phyloP scores from a whole-genome alignment of 2,329 filamentous ascomycete genomes.

The Metarhizium anisopliae region DNA sequence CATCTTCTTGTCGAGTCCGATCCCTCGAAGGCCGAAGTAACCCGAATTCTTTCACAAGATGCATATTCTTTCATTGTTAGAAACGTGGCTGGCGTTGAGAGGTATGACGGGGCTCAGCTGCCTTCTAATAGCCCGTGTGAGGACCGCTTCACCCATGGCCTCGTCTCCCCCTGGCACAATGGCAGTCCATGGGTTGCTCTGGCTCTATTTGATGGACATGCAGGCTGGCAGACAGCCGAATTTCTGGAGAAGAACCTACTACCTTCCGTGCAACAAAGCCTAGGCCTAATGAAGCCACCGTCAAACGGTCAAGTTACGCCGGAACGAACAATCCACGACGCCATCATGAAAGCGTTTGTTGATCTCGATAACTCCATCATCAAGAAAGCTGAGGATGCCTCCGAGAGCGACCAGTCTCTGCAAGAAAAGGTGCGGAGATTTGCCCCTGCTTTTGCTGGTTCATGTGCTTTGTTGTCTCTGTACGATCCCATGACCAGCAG shows the following conservation, averaged over 20 bases:
- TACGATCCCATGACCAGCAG: neutral
- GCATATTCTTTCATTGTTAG: neutral
- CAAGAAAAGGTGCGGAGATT: neutral
- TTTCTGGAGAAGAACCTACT: slow-evolving; percentile 21
- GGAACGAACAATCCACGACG: neutral
- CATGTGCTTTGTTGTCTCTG: neutral
- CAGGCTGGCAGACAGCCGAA: slow-evolving; percentile 25
- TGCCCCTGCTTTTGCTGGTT: neutral
- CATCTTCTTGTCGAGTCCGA: neutral
- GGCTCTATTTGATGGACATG: slow-evolving; percentile 27
- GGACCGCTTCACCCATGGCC: neutral
- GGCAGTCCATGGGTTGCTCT: slow-evolving; percentile 20
- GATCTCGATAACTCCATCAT: slow-evolving; percentile 12
- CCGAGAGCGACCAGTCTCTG: neutral
- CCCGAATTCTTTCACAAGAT: neutral
- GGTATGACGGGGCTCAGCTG: neutral
- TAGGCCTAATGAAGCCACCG: neutral
- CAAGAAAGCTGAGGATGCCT: slow-evolving; percentile 24
- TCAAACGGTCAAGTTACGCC: neutral
- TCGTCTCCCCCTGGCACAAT: neutral
- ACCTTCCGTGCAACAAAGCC: slow-evolving; percentile 6
- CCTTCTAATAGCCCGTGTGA: neutral
- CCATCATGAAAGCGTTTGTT: neutral
- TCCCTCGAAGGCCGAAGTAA: neutral
- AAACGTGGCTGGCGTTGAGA: neutral